Percentiles rank a stretch among this genome's conserved stretches.
Evolutionary conservation across 2,329 filamentous ascomycete species (phyloP).

Genomic region (Cercospora zeae-maydis): DNA sequence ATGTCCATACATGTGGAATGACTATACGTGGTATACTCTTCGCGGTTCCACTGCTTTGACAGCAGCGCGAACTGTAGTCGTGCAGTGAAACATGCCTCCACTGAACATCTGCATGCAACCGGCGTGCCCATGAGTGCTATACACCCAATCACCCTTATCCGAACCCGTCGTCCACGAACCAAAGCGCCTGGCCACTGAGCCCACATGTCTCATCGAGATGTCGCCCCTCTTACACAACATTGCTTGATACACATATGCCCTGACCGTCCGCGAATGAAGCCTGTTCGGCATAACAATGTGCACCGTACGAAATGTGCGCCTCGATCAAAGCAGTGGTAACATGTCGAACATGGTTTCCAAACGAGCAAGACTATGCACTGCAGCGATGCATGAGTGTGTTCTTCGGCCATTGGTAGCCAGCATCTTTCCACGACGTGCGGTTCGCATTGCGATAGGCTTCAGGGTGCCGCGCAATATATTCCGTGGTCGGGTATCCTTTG

Average conservation of each 20-base stretch:
- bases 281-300: conserved; percentile 2
- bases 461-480: conserved; percentile 49
- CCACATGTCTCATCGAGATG: not conserved
- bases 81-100: not conserved
- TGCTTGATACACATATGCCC: not conserved
- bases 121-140: not conserved
- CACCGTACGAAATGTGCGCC: conserved; percentile 7
- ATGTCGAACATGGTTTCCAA: conserved; percentile 16
- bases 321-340: not conserved
- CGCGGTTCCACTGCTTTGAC: not conserved
- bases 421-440: conserved; percentile 45
- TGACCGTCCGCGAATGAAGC: conserved; percentile 1
- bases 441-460: conserved; percentile 51
- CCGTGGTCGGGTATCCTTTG: conserved; percentile 51
- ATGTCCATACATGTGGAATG: not conserved
- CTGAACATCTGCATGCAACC: not conserved
- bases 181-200: not conserved
- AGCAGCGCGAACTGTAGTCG: not conserved
- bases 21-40: not conserved
- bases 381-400: conserved; percentile 46
- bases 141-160: not conserved
- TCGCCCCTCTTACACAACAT: not conserved
- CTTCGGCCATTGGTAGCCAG: conserved; percentile 42
- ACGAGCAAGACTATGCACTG: conserved; percentile 11
- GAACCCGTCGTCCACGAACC: not conserved